These are phyloP conservation scores for Maudiozyma saulgeensis DNA, from an alignment of 805 yeast genomes.

Conservation along the genomic window DNA sequence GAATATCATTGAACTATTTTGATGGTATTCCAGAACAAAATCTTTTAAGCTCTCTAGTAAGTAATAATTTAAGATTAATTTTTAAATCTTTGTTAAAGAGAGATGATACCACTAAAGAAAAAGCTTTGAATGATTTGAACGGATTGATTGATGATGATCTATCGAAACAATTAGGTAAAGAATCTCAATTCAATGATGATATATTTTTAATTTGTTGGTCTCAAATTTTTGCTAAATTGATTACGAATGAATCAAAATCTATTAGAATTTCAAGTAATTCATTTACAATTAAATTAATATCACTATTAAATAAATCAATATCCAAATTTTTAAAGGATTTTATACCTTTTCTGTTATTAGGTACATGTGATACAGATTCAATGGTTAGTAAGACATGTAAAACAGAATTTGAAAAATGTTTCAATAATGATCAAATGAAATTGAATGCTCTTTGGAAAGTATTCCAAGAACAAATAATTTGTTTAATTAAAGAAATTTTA, in stretches of 20 bases:
- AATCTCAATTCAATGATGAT: conserved; percentile 37
- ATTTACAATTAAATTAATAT: conserved; percentile 48
- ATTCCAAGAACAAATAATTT: conserved; percentile 47
- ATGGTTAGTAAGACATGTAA: conserved; percentile 44
- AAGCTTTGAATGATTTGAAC: conserved; percentile 53
- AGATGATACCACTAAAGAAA: conserved; percentile 79
- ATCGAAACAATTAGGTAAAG: background rate
- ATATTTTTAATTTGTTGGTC: conserved; percentile 56
- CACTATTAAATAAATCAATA: conserved; percentile 42
- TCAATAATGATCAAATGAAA: conserved; percentile 46
- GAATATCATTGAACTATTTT: conserved; percentile 63
- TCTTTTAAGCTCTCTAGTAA: conserved; percentile 35
- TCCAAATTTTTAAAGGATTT: conserved; percentile 61
- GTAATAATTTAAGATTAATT: conserved; percentile 39
- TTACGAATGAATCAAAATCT: conserved; percentile 58
- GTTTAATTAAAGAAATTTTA: conserved; percentile 43
- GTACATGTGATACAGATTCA: conserved; percentile 61
- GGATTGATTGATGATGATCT: conserved; percentile 21
- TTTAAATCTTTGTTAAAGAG: conserved; percentile 70
- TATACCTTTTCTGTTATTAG: conserved; percentile 65
- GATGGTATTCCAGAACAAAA: conserved; percentile 71
- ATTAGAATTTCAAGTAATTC: conserved; percentile 58
- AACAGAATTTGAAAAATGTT: conserved; percentile 41
- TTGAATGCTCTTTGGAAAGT: conserved; percentile 50
- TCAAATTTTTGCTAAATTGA: conserved; percentile 71